These are phyloP conservation scores for Sporothrix pseudoabietina DNA, from an alignment of 2,329 filamentous ascomycete genomes.

Conservation along the genomic window DNA sequence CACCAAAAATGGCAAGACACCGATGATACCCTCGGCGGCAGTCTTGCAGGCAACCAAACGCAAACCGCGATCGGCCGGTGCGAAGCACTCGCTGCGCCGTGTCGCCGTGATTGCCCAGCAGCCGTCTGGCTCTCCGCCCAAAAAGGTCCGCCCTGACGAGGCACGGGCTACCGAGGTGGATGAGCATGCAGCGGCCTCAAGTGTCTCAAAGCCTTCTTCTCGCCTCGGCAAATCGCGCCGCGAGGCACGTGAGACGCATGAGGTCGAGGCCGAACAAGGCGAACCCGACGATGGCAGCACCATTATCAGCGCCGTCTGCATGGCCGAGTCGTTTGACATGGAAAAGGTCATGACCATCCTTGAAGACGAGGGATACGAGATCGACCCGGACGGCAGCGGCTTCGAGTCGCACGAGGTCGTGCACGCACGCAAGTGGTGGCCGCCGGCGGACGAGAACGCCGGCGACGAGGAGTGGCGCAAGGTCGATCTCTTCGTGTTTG, in stretches of 20 bases:
- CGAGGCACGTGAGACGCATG: neutral
- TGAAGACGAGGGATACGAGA: conserved; percentile 59
- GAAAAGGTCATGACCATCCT: conserved; percentile 59
- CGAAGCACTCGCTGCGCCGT: conserved; percentile 73
- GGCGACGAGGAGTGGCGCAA: conserved; percentile 49
- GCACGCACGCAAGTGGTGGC: conserved; percentile 54
- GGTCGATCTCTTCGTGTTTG: conserved; percentile 94
- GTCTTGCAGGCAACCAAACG: conserved; percentile 33
- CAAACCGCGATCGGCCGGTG: conserved; percentile 33
- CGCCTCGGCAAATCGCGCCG: neutral
- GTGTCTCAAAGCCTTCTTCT: neutral
- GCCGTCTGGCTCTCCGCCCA: conserved; percentile 41
- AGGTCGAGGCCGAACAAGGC: conserved; percentile 26
- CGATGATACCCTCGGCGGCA: neutral
- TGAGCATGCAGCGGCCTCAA: conserved; percentile 26
- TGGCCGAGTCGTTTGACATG: conserved; percentile 68
- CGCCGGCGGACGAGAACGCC: conserved; percentile 46
- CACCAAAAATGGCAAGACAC: conserved; percentile 28
- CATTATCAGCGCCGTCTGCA: conserved; percentile 61
- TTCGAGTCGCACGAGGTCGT: conserved; percentile 65
- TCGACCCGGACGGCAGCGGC: conserved; percentile 63
- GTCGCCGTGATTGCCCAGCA: conserved; percentile 84
- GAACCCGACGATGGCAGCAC: conserved; percentile 41
- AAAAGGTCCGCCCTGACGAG: neutral
- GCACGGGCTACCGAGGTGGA: neutral